These are phyloP conservation scores for Fraxinus latifolia DNA, from an alignment of 305 asterid species.

Conservation along the genomic window DNA sequence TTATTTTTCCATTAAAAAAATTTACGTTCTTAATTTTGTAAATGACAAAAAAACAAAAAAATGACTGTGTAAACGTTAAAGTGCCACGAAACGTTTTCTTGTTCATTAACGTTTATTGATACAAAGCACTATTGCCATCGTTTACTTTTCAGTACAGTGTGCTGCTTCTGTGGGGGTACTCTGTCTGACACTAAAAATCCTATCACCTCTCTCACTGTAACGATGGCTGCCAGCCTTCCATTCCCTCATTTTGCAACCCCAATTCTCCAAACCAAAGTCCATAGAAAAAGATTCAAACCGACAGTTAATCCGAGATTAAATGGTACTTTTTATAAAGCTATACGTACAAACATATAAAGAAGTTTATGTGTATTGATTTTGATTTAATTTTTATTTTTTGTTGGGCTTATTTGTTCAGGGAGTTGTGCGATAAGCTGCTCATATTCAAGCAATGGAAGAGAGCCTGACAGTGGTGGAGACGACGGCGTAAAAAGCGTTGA, in stretches of 20 bases:
- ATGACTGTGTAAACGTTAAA: background rate
- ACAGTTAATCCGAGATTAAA: conserved; percentile 31
- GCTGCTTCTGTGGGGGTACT: conserved; percentile 3
- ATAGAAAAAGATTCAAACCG: conserved; percentile 27
- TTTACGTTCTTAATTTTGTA: background rate
- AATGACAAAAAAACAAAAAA: background rate
- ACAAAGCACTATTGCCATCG: background rate
- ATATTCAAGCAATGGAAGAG: conserved; percentile 50
- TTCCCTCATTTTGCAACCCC: conserved; percentile 49
- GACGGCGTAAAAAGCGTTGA: conserved; percentile 59
- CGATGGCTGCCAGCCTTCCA: conserved; percentile 64
- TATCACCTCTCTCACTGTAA: conserved; percentile 15
- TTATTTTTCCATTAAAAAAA: background rate
- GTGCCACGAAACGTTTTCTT: conserved; percentile 21
- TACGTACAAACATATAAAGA: background rate
- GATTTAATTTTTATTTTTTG: background rate
- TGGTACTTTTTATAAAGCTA: conserved; percentile 32
- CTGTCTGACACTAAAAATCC: background rate
- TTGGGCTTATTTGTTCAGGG: conserved; percentile 36
- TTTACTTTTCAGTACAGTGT: background rate
- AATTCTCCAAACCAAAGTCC: conserved; percentile 25
- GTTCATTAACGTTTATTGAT: conserved; percentile 21
- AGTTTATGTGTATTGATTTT: background rate
- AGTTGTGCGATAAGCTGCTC: conserved; percentile 51
- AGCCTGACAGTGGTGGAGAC: conserved; percentile 17